Evolutionary conservation across 768 basidiomycete genomes (phyloP).

Genomic region (Flagelloscypha sp.): DNA sequence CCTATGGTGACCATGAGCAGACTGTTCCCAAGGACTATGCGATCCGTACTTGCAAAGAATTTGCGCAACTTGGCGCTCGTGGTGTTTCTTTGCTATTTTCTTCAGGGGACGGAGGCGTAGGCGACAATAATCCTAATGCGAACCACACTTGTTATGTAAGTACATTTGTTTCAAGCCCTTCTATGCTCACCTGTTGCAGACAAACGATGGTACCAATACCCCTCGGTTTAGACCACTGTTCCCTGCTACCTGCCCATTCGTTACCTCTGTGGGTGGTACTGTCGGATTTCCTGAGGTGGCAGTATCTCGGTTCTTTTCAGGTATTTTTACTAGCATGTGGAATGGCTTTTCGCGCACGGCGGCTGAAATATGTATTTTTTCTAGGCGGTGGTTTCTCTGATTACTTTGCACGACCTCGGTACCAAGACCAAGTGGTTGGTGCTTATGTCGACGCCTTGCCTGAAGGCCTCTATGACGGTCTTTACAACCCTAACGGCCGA

Average conservation of each 20-base stretch:
- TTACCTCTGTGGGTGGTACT: constrained; percentile 42
- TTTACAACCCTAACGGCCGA: constrained; percentile 48
- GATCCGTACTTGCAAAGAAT: constrained; percentile 33
- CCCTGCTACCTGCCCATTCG: constrained; percentile 39
- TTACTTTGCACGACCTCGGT: constrained; percentile 17
- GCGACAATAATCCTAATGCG: no score
- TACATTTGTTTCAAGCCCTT: no score
- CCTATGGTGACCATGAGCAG: constrained; percentile 68
- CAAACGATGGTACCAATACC: constrained; percentile 34
- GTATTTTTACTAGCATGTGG: no score
- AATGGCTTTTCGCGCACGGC: no score
- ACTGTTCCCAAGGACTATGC: constrained; percentile 47
- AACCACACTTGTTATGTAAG: no score
- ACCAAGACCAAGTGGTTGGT: constrained; percentile 26
- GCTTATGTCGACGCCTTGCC: constrained; percentile 38
- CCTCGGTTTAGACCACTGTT: constrained; percentile 37
- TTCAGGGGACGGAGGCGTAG: constrained; percentile 54
- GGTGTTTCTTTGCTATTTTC: constrained; percentile 52
- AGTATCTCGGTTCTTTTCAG: no score
- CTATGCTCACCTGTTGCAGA: no score
- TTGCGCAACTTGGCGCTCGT: constrained; percentile 52
- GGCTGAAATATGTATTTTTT: no score
- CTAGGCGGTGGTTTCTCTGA: constrained; percentile 22
- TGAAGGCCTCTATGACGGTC: constrained; percentile 42
- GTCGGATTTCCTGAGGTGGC: no score